phyloP scores from a whole-genome alignment of 2,329 filamentous ascomycete genomes.

The Penicillium olsonii region DNA sequence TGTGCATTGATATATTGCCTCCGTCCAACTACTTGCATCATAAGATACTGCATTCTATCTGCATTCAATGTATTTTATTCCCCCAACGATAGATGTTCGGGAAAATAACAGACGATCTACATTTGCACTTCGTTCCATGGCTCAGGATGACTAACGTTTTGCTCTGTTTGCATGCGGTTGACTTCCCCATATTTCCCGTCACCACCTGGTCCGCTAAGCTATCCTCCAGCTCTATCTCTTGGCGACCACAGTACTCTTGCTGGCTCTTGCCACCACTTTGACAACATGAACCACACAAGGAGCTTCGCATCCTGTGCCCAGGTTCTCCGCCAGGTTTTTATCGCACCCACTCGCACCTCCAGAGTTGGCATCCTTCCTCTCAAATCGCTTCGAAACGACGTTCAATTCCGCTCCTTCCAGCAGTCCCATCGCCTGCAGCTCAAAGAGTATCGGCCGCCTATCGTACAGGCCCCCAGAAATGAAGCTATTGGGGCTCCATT shows the following conservation, averaged over 20 bases:
- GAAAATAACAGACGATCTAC: too few species aligned
- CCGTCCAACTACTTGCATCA: too few species aligned
- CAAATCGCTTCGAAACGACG: conserved; percentile 4
- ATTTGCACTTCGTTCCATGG: not conserved
- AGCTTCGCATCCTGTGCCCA: conserved; percentile 35
- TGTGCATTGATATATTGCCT: too few species aligned
- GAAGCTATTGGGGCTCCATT: conserved; percentile 35
- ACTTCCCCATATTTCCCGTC: conserved; percentile 4
- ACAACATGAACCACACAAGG: conserved; percentile 36
- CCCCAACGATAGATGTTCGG: too few species aligned
- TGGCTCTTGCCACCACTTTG: too few species aligned
- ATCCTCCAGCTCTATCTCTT: not conserved
- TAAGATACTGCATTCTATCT: too few species aligned
- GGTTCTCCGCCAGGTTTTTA: conserved; percentile 33
- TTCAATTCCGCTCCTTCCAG: conserved; percentile 20
- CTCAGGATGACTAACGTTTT: not conserved
- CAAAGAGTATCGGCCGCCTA: conserved; percentile 10
- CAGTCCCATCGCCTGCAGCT: conserved; percentile 12
- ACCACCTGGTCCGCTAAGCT: not conserved
- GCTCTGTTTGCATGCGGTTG: conserved; percentile 2
- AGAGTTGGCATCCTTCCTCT: conserved; percentile 16
- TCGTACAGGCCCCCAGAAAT: conserved; percentile 28
- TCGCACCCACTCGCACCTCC: conserved; percentile 21
- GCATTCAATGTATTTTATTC: too few species aligned
- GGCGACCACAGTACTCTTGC: not conserved